Base-by-base conservation (phyloP, 495 filamentous ascomycete genomes). In the Trichoderma erinaceum region DNA sequence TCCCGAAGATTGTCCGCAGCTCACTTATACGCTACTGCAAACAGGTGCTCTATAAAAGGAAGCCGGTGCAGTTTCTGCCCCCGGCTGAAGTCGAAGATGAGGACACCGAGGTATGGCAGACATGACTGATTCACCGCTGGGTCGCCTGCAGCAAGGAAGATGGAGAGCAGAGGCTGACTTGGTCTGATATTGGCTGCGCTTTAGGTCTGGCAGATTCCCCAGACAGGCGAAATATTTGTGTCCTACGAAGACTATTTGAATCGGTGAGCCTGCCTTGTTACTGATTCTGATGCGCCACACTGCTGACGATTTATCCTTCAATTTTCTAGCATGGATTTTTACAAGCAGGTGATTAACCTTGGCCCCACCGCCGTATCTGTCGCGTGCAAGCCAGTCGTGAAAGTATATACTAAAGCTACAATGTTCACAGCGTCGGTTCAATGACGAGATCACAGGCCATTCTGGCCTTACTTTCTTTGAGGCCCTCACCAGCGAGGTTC, bases 1-100 rank as follows among this genome's bases (percentile, higher is more conserved):
- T 1, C 10, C 56, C 56, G 13, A 61, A 61, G 23, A 12, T 13
- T 61, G 25, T 3, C 25, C 27, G 8, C 25, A 61, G 25, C 56
- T 61, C 8, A 52, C 65, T 66, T 52, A 66, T 29, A 66, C 25
- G 43, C 27, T 61, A 29, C 50, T 41, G 7, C 7, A 23, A 68
- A 41, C 70, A 98, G 95, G 95, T 98, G 68, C 85, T 96, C 67
- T 97, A 92, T 79, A 97, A 97, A 80, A 88, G 94, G 71, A 99
- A 98, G 78, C 93, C 93, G 67, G 93, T 99, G 72, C 90, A 92
- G 81, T 90, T 90, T 75, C 79, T 94, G 67, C 82, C 88, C 66
- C 82, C 81, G 67, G 91, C 92, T 0, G 80, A 86, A 66, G 87
- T 94, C 70, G 84, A 91, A 66, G 88, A 93, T 85, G 90, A 95